Percentiles rank a stretch among this genome's conserved stretches.
Conservation (phyloP, 2,329 filamentous ascomycete species). For the Graphium sp. region DNA sequence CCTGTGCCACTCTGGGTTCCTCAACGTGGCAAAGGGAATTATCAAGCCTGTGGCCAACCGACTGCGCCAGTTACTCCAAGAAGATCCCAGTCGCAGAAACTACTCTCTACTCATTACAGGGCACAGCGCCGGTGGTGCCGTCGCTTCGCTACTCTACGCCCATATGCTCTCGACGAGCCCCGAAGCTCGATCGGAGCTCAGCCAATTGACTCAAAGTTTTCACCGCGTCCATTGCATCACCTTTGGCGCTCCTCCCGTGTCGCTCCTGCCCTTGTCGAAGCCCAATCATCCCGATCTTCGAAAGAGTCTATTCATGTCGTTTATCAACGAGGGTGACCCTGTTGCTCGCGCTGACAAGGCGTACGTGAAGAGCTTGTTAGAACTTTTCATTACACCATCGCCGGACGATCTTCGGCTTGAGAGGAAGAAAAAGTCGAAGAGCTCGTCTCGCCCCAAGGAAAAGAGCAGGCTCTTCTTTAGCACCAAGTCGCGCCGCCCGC, state of each 20-base stretch:
- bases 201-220: slow-evolving; percentile 44
- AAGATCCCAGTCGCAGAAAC: slow-evolving; percentile 47
- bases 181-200: slow-evolving; percentile 49
- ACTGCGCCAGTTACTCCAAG: slow-evolving; percentile 51
- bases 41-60: slow-evolving; percentile 53
- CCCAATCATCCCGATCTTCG: slow-evolving; percentile 28
- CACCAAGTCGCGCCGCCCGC: slow-evolving; percentile 8
- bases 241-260: slow-evolving; percentile 70
- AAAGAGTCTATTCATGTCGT: slow-evolving; percentile 61
- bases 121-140: slow-evolving; percentile 72
- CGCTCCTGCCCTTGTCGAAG: slow-evolving; percentile 49
- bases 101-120: slow-evolving; percentile 71
- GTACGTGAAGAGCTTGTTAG: slow-evolving; percentile 56
- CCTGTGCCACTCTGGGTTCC: slow-evolving; percentile 65
- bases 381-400: slow-evolving; percentile 47
- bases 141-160: slow-evolving; percentile 62
- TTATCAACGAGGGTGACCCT: slow-evolving; percentile 77
- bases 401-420: slow-evolving; percentile 16
- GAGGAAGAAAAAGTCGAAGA: slow-evolving; percentile 1
- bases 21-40: slow-evolving; percentile 62
- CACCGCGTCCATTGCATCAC: slow-evolving; percentile 70
- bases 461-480: no score
- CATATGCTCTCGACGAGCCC: slow-evolving; percentile 55
- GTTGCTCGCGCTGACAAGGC: slow-evolving; percentile 61
- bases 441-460: neutral